Evolutionary conservation across 1,139 yeast genomes (phyloP).

Genomic region (Geotrichum candidum): DNA sequence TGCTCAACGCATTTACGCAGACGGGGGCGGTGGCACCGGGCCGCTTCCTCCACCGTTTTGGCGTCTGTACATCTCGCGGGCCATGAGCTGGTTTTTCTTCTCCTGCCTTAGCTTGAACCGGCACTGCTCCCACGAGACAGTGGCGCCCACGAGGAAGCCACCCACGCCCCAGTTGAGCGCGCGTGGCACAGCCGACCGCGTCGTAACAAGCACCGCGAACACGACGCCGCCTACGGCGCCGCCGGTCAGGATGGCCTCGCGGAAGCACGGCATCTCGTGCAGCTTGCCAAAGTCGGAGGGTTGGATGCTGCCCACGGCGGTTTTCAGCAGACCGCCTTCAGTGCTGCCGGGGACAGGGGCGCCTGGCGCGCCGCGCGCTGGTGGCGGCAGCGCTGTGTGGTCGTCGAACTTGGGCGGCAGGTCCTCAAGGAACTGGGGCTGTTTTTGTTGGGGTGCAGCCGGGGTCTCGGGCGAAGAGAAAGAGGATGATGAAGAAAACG

Average conservation of each 20-base stretch:
- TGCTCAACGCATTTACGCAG: no score
- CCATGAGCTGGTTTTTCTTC: conserved; percentile 47
- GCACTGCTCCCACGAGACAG: conserved; percentile 92
- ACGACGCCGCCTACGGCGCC: conserved; percentile 78
- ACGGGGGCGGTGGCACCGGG: not conserved
- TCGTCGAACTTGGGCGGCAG: conserved; percentile 35
- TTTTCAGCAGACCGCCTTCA: conserved; percentile 18
- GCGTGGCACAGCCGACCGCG: conserved; percentile 55
- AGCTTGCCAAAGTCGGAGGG: conserved; percentile 54
- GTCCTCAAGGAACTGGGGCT: conserved; percentile 28
- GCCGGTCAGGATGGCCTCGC: conserved; percentile 85
- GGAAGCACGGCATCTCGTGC: conserved; percentile 74
- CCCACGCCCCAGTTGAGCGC: conserved; percentile 81
- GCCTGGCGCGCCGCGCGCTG: not conserved
- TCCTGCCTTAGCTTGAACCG: conserved; percentile 62
- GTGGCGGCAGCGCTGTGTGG: conserved; percentile 17
- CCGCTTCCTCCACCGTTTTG: not conserved
- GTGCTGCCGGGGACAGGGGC: not conserved
- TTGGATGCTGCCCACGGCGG: conserved; percentile 25
- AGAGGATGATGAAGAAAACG: conserved; percentile 9
- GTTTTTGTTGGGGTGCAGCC: not conserved
- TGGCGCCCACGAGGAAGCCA: conserved; percentile 72
- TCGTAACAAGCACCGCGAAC: conserved; percentile 56
- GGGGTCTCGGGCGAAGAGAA: not conserved
- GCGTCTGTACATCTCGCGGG: conserved; percentile 18